These are phyloP conservation scores for Pyricularia sp. DNA, from an alignment of 2,329 filamentous ascomycete genomes.

Conservation along the genomic window DNA sequence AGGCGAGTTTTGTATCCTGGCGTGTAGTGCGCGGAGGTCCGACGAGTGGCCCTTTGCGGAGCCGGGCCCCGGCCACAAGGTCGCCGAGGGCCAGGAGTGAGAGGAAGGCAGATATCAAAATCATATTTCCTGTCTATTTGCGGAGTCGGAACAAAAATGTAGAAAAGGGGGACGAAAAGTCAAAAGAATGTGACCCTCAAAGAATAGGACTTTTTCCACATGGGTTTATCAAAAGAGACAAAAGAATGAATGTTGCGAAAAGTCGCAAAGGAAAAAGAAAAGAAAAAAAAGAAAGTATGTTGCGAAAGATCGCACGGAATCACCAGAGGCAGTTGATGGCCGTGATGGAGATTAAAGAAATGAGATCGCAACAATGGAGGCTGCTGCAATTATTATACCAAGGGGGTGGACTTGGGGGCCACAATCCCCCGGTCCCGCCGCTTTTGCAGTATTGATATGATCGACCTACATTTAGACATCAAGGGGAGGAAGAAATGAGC, in stretches of 20 bases:
- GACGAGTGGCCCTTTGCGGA: background rate
- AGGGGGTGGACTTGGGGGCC: background rate
- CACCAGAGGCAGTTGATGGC: background rate
- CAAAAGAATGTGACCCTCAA: background rate
- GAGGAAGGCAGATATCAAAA: background rate
- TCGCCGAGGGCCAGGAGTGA: background rate
- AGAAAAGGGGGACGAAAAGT: background rate
- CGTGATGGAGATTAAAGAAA: background rate
- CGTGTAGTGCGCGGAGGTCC: background rate
- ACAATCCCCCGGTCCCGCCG: background rate
- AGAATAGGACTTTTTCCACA: background rate
- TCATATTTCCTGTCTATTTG: background rate
- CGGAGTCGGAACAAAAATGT: background rate
- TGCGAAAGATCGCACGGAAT: background rate
- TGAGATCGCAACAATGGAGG: no score
- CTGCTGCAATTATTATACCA: background rate
- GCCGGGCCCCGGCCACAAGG: background rate
- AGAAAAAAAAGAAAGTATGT: background rate
- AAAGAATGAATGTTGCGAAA: background rate
- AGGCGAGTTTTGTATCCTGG: background rate
- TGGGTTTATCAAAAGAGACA: background rate
- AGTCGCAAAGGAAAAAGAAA: background rate
- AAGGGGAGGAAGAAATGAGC: background rate
- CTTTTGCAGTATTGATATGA: background rate
- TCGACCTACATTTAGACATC: no score